Base-by-base conservation (phyloP, 345 rosid species). In the Citrus inodora region DNA sequence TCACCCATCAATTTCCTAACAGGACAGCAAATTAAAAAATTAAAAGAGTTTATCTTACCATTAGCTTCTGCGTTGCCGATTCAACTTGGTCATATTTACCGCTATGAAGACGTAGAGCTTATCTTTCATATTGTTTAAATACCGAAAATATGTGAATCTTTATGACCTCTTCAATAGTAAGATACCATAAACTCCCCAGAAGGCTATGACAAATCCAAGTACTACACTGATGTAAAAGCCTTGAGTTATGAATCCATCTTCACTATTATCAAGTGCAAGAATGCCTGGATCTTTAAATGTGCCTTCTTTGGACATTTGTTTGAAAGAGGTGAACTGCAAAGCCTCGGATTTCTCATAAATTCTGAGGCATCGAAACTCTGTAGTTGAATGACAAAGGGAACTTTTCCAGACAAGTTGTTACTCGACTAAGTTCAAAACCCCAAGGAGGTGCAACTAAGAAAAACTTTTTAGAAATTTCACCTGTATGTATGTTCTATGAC, bases 321-420 rank as follows among this genome's bases (percentile, higher is more conserved):
- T 4, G 2, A 19, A 22, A 70, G n/a, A 16, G 80, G 74, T 4
- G 30, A 9, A 30, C 82, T 77, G 27, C 86, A 80, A 8, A 83
- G 80, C 1, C 25, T 33, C 1, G 24, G 48, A 74, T 77, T 83
- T 7, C 65, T 64, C 17, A 17, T 3, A 65, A 66, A 80, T 16
- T 66, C 22, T 1, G 64, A 13, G n/a, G 73, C 76, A 51, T 13
- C 24, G 16, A 76, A 80, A 19, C 75, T 27, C 65, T 42, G 62
- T n/a, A 76, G 21, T 51, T 77, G 78, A 30, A 81, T 64, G 53
- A 73, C 10, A 1, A 9, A 5, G 2, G 79, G 79, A 27, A 83
- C 65, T 69, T 42, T 80, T 40, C 83, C 60, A 1, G 76, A 66
- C 46, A 80, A 73, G 35, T 76, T 80, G 80, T 83, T 79, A 14